A percentile compares a stretch with the other conserved stretches of the same genome.
Conservation (phyloP, 2,329 filamentous ascomycete genomes). For the Pseudogymnoascus sp. region DNA sequence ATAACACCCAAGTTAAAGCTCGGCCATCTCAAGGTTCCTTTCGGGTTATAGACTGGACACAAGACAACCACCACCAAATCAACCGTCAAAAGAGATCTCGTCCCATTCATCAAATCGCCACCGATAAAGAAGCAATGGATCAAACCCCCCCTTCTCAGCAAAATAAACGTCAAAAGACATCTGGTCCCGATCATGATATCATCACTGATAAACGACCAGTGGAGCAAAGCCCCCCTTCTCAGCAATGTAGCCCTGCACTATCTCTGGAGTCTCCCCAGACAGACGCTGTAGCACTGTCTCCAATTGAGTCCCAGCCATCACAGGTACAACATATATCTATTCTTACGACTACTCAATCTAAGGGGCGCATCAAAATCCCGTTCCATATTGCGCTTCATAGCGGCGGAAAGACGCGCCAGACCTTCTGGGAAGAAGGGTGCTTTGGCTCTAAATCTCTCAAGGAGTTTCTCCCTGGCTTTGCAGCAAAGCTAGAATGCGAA, state of each 20-base stretch:
- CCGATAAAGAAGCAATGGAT: no score
- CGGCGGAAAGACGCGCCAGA: not conserved
- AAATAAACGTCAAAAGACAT: no score
- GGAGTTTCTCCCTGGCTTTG: no score
- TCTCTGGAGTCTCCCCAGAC: not conserved
- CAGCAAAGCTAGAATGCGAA: no score
- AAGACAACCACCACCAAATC: not conserved
- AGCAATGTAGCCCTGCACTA: not conserved
- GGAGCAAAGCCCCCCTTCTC: not conserved
- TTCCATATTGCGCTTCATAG: not conserved
- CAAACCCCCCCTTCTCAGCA: no score
- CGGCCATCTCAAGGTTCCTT: not conserved
- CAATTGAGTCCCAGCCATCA: not conserved
- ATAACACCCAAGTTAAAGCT: no score
- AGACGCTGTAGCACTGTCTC: not conserved
- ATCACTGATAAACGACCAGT: no score
- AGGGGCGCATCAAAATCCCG: not conserved
- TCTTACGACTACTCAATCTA: not conserved
- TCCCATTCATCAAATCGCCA: no score
- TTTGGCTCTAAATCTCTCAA: not conserved
- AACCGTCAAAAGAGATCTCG: not conserved
- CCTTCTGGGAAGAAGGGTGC: not conserved
- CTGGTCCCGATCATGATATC: no score
- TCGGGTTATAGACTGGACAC: not conserved
- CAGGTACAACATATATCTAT: not conserved